Base-by-base conservation (phyloP, 768 basidiomycete genomes). In the Fibroporia radiculosa region DNA sequence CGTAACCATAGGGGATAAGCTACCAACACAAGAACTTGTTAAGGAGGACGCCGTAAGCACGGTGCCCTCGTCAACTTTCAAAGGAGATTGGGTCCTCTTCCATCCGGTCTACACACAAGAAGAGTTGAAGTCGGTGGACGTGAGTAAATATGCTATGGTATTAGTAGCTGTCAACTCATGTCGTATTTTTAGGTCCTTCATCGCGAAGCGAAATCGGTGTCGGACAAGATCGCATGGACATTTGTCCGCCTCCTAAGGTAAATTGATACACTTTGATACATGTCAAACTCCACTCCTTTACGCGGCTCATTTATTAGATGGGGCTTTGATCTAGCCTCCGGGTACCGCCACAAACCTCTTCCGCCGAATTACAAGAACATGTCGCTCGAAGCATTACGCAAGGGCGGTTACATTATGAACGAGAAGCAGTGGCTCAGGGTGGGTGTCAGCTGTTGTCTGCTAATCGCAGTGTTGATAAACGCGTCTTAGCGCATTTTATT, bases 81-180 rank as follows among this genome's bases (percentile, higher is more conserved):
- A 50, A 5, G 87, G 87, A 2, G 86, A 88, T 55, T 96, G 92
- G 90, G 90, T 95, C 10, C 66, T 96, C 1, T 90, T 92, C 59
- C 90, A 95, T 58, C 93, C 93, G 0, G 92, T 95, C 1, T 97
- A 97, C 61, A 78, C 85, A 5, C 61, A 67, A 14, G 77, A 78
- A 28, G 89, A 91, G 57, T 59, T 90, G 40, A 78, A 67, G 51
- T 74, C 85, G 12, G 87, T 89, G 13, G 68, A 85, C 63, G 87
- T 84, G 55, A 40, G 64, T 48, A 8, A 31, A 44, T 27, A 31
- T 18, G 16, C 50, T 42, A 27, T 24, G 2, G 11, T 6, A 8
- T 22, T 40, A 34, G 37, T 27, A 31, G 29, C 29, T 13, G 14
- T 6, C 39, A 7, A 14, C 4, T 40, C 22, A 5, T 8, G 4